Evolutionary conservation across 176 grass and related monocot genomes (phyloP).

Genomic region (sorghum (Sorghum bicolor)): Sorghum_bicolor_NCBIv3 NC_012872.2:64321001-64321500

Average conservation of each 20-base stretch:
- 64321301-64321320: background rate
- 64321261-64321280: background rate
- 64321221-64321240: background rate
- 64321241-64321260: background rate
- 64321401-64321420: background rate
- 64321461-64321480: background rate
- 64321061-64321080: background rate
- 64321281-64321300: background rate
- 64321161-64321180: background rate
- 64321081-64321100: slow-evolving; percentile 6
- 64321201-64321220: background rate
- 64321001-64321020: slow-evolving; percentile 75
- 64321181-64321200: background rate
- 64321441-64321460: background rate
- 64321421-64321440: background rate
- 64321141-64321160: background rate
- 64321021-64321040: slow-evolving; percentile 48
- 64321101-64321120: background rate
- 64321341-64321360: background rate
- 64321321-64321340: background rate
- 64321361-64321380: background rate
- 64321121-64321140: background rate
- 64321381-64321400: background rate
- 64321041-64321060: background rate
- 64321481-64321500: background rate